Conservation (phyloP, 768 basidiomycete species). For the Lactarius psammicola region DNA sequence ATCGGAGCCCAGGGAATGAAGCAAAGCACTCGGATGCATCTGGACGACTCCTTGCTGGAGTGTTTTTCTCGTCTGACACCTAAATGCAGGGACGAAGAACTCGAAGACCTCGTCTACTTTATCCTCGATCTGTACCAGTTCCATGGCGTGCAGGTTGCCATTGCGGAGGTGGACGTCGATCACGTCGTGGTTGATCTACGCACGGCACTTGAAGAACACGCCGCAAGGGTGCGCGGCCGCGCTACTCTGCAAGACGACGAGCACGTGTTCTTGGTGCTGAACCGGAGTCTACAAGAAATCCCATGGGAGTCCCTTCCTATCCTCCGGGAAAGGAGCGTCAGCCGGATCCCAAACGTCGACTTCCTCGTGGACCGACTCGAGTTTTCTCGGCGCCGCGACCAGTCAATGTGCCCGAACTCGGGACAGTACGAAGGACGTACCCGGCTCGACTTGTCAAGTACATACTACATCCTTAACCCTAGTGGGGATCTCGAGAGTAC, state of each 20-base stretch:
- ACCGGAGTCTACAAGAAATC: slow-evolving; percentile 82
- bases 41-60: slow-evolving; percentile 76
- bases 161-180: slow-evolving; percentile 88
- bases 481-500: slow-evolving; percentile 86
- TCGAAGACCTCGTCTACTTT: slow-evolving; percentile 94
- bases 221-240: slow-evolving; percentile 39
- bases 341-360: slow-evolving; percentile 86
- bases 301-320: slow-evolving; percentile 97
- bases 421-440: slow-evolving; percentile 44
- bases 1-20: slow-evolving; percentile 64
- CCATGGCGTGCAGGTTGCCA: slow-evolving; percentile 83
- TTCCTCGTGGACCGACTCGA: slow-evolving; percentile 84
- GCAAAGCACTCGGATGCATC: slow-evolving; percentile 45
- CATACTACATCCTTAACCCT: slow-evolving; percentile 88
- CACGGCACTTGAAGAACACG: slow-evolving; percentile 69
- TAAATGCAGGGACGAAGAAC: slow-evolving; percentile 85
- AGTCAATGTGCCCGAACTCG: slow-evolving; percentile 35
- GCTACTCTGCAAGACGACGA: slow-evolving; percentile 44
- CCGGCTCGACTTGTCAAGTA: slow-evolving; percentile 60
- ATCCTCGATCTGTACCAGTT: slow-evolving; percentile 93
- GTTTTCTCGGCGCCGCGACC: slow-evolving; percentile 47
- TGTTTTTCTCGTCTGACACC: slow-evolving; percentile 84
- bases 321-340: slow-evolving; percentile 79
- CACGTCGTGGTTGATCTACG: slow-evolving; percentile 88
- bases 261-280: slow-evolving; percentile 86